phyloP scores from a whole-genome alignment of 2,329 filamentous ascomycete species.

The Mollisia scopiformis region DNA sequence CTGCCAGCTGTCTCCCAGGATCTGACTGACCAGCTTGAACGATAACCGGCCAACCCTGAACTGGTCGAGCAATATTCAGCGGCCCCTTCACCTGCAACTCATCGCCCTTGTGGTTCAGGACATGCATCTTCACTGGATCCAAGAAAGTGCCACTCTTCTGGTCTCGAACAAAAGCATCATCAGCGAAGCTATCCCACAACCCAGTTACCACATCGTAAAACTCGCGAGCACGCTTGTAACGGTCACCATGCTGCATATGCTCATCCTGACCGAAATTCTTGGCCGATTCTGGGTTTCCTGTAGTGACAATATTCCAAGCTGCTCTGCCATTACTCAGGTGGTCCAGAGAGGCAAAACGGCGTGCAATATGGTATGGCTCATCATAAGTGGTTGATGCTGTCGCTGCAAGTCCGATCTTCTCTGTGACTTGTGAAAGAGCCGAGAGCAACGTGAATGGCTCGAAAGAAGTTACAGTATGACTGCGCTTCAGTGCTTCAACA shows the following conservation, averaged over 20 bases:
- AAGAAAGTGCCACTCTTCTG: slow-evolving; percentile 61
- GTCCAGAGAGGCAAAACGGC: slow-evolving; percentile 65
- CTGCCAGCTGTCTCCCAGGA: slow-evolving; percentile 67
- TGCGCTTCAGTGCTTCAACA: slow-evolving; percentile 57
- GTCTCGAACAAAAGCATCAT: slow-evolving; percentile 67
- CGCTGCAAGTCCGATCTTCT: slow-evolving; percentile 66
- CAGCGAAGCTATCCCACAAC: slow-evolving; percentile 69
- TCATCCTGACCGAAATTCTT: slow-evolving; percentile 50
- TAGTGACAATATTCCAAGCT: slow-evolving; percentile 61
- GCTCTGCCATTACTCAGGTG: slow-evolving; percentile 67
- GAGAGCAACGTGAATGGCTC: slow-evolving; percentile 64
- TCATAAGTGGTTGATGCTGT: slow-evolving; percentile 70
- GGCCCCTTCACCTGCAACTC: slow-evolving; percentile 65
- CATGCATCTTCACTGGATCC: slow-evolving; percentile 56
- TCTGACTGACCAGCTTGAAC: slow-evolving; percentile 70
- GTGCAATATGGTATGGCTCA: slow-evolving; percentile 67
- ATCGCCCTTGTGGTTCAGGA: slow-evolving; percentile 66
- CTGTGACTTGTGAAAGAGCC: slow-evolving; percentile 68
- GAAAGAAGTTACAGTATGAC: slow-evolving; percentile 66
- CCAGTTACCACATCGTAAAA: slow-evolving; percentile 68
- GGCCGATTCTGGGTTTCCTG: slow-evolving; percentile 55
- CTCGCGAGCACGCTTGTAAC: slow-evolving; percentile 64
- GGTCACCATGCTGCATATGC: slow-evolving; percentile 58
- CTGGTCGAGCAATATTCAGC: slow-evolving; percentile 65
- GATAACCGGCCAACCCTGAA: slow-evolving; percentile 68